Conservation (phyloP, 2,329 filamentous ascomycete species). For the Mycosphaerelloides madeirae region DNA sequence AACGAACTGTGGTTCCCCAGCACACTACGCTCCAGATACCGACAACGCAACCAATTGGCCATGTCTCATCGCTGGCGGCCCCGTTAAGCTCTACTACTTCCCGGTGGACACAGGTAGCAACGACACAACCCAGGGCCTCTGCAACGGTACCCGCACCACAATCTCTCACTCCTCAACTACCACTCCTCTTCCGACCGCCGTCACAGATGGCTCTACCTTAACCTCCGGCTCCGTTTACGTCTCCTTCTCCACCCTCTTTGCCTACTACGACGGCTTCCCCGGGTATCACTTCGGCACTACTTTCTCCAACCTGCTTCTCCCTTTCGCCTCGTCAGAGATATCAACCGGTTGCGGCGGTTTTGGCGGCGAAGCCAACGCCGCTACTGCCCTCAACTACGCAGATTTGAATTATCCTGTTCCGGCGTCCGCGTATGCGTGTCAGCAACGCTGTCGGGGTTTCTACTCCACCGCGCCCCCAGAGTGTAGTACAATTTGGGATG, state of each 20-base stretch:
- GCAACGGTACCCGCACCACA: constrained; percentile 2
- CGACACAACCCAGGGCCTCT: neutral
- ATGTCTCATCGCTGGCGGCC: constrained; percentile 9
- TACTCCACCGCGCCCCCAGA: constrained; percentile 3
- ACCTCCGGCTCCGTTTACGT: constrained; percentile 19
- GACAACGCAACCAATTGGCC: neutral
- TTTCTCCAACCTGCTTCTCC: constrained; percentile 18
- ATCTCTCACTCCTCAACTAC: neutral
- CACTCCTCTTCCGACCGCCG: neutral
- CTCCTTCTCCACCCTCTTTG: constrained; percentile 22
- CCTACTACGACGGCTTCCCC: constrained; percentile 13
- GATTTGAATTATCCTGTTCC: constrained; percentile 26
- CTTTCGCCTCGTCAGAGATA: constrained; percentile 12
- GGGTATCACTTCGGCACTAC: constrained; percentile 16
- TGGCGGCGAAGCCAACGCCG: neutral
- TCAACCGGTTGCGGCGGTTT: constrained; percentile 22
- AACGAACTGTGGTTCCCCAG: constrained; percentile 14
- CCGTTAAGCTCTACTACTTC: constrained; percentile 24
- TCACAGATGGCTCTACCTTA: constrained; percentile 21
- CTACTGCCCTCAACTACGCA: constrained; percentile 18
- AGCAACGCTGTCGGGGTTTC: constrained; percentile 5
- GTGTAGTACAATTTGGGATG: constrained; percentile 20
- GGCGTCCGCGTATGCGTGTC: constrained; percentile 23
- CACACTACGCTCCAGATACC: neutral
- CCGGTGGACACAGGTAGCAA: constrained; percentile 10